phyloP scores from a whole-genome alignment of 106 monocot species.

The Apostasia ramifera region DNA sequence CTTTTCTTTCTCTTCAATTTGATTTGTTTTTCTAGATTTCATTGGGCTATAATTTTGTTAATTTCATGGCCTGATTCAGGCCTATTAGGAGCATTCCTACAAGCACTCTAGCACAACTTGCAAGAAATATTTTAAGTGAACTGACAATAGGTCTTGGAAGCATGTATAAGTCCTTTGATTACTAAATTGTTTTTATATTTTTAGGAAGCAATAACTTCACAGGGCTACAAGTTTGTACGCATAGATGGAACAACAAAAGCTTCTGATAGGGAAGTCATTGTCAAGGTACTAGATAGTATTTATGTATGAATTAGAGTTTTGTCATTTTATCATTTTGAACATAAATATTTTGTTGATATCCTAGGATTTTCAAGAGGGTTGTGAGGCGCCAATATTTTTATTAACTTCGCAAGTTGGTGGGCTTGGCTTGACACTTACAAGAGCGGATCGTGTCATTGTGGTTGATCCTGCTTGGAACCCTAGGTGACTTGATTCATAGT shows the following conservation, averaged over 20 bases:
- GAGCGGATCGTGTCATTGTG: slow-evolving; percentile 95
- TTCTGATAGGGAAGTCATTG: slow-evolving; percentile 73
- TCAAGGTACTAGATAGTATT: slow-evolving; percentile 41
- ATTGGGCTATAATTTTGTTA: too few species aligned
- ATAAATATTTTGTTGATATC: not conserved
- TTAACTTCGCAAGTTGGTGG: slow-evolving; percentile 97
- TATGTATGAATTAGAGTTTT: not conserved
- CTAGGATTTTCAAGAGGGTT: slow-evolving; percentile 93
- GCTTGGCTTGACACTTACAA: slow-evolving; percentile 95
- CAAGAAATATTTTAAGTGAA: too few species aligned
- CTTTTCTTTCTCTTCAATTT: too few species aligned
- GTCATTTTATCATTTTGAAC: not conserved
- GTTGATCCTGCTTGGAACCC: slow-evolving; percentile 99
- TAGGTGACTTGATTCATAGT: slow-evolving; percentile 35
- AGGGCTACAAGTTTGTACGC: slow-evolving; percentile 62
- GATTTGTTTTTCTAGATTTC: too few species aligned
- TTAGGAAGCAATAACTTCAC: slow-evolving; percentile 60
- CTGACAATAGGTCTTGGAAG: too few species aligned
- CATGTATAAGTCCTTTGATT: too few species aligned
- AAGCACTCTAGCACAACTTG: too few species aligned
- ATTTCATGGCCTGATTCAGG: too few species aligned
- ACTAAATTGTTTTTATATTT: not conserved
- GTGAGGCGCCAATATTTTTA: slow-evolving; percentile 74
- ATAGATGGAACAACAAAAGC: slow-evolving; percentile 99
- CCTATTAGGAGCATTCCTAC: too few species aligned